Evolutionary conservation across 2,329 filamentous ascomycete species (phyloP), one percentile per base, ranked within the genome.

Genomic region (Penicillium sp.): DNA sequence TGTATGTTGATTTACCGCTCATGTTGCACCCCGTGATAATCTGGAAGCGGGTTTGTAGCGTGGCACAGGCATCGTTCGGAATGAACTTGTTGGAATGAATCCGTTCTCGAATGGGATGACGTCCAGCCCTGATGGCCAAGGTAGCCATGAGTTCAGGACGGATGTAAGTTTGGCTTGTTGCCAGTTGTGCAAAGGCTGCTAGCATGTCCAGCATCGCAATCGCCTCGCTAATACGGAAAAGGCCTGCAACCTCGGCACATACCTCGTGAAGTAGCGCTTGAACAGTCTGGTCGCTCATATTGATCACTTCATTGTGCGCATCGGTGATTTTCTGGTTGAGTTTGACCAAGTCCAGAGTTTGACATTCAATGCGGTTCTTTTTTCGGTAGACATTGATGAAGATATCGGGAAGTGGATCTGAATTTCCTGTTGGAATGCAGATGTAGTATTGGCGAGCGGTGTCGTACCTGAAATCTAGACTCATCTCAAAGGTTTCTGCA

Each of bases 11-110:
- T 75, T 98, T 99, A 0, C 93, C 95, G 68, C 92, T 96, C 95
- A 99, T 99, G 70, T 99, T 99, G 74, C 92, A 96, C 3, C 95
- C 94, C 0, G 94, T 98, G 64, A 99, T 89, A 63, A 98, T 90
- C 66, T 98, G 93, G 70, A 97, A 96, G 1, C 93, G 87, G 38
- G 88, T 87, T 62, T 94, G 88, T 37, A 89, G 84, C 0, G 89
- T 90, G 2, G 92, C 89, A 70, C 93, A 98, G 30, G 93, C 91
- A 70, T 98, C 93, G 65, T 98, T 98, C 0, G 95, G 91, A 3
- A 98, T 82, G 71, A 91, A 96, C 25, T 85, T 87, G 49, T 84
- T 84, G 0, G 81, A 78, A 65, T 91, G 87, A 2, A 88, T 85
- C 71, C 88, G 90, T 76, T 96, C 92, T 4, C 88, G 81, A 59